Evolutionary conservation across 352 stramenopile species (phyloP), one percentile per base, ranked within the genome.

Genomic region (Globisporangium echinulatum): DNA sequence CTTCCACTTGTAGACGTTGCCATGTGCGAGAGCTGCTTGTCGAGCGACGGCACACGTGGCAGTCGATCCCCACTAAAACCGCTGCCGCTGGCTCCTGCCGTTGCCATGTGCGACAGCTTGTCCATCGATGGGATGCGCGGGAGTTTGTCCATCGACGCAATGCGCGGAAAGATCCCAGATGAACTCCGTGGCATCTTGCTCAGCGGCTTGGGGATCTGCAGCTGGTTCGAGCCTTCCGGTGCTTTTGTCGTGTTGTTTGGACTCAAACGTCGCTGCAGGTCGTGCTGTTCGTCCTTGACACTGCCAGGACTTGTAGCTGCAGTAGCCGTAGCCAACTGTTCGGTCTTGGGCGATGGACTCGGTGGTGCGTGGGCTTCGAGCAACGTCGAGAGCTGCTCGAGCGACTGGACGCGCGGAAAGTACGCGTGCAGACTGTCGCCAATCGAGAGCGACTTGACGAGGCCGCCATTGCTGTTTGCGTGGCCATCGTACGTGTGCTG

Each of bases 171-270:
- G 40, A 90, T 91, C 9, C 82, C 82, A 11, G 82, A 91, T 39
- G 80, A 88, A 61, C 74, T 89, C 8, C 82, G 79, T 17, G 79
- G 79, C 74, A 90, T 88, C 68, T 92, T 92, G 70, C 70, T 85
- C 54, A 89, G 61, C 14, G 79, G 76, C 66, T 92, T 92, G 40
- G 81, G 80, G 40, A 82, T 79, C 63, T 87, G 76, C 33, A 87
- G 86, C 51, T 88, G 80, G 57, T 86, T 90, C 7, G 70, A 72
- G 64, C 76, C 58, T 64, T 69, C 54, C 3, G 61, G 59, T 7
- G 67, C 43, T 44, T 66, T 66, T 40, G 53, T 64, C 50, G 66
- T 63, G 49, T 65, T 61, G 54, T 66, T 81, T 13, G 77, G 79
- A 52, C 79, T 92, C 52, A 87, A 68, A 3, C 74, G 58, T 48